Percentiles rank a stretch among this genome's conserved stretches.
Conservation (phyloP, 768 basidiomycete genomes). For the Gelatoporia subvermispora region DNA sequence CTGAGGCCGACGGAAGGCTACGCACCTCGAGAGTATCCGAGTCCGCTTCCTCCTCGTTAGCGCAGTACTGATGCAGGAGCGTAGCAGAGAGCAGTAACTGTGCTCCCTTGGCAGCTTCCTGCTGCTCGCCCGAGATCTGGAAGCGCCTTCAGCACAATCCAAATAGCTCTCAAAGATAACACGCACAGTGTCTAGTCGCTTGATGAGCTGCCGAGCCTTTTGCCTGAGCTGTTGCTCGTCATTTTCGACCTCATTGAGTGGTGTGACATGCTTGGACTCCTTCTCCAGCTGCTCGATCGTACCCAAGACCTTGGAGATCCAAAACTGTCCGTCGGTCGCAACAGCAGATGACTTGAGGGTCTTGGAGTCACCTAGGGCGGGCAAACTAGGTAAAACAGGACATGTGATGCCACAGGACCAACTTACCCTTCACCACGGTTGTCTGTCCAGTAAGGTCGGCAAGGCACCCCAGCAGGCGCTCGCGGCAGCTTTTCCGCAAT, state of each 20-base stretch:
- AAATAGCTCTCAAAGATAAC: background rate
- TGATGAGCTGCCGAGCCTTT: slow-evolving; percentile 39
- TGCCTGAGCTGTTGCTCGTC: slow-evolving; percentile 44
- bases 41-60: slow-evolving; percentile 45
- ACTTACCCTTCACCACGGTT: slow-evolving; percentile 45
- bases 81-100: slow-evolving; percentile 68
- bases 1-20: slow-evolving; percentile 2
- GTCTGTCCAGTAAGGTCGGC: slow-evolving; percentile 66
- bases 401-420: background rate
- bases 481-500: slow-evolving; percentile 61
- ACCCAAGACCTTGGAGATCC: slow-evolving; percentile 64
- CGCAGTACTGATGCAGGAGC: slow-evolving; percentile 68
- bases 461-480: slow-evolving; percentile 66
- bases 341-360: slow-evolving; percentile 52
- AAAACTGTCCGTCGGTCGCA: slow-evolving; percentile 71
- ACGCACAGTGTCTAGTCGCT: slow-evolving; percentile 42
- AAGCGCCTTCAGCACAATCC: background rate
- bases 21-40: slow-evolving; percentile 59
- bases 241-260: slow-evolving; percentile 48
- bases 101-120: slow-evolving; percentile 61
- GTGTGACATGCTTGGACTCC: slow-evolving; percentile 63
- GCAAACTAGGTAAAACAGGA: background rate
- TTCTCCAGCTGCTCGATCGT: slow-evolving; percentile 53
- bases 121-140: slow-evolving; percentile 35
- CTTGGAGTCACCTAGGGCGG: slow-evolving; percentile 38